Evolutionary conservation across 345 rosid genomes (phyloP).

Genomic region (Sonneratia alba): DNA sequence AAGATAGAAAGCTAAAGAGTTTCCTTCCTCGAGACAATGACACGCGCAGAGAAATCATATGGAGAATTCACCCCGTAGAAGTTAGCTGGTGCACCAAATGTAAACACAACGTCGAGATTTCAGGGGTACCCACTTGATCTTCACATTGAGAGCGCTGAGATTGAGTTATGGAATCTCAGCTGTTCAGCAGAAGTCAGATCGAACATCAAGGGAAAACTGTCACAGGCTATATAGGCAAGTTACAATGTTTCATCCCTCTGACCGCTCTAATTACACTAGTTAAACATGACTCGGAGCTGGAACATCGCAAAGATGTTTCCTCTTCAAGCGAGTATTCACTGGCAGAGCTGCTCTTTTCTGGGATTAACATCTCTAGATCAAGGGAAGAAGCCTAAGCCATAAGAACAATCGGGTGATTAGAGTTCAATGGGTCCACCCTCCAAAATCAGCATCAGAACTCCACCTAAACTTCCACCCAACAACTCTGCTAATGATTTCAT

Average conservation of each 20-base stretch:
- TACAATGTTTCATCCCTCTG: background rate
- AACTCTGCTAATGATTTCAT: background rate
- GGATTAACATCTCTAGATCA: background rate
- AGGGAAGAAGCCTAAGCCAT: background rate
- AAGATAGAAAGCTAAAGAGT: too few species aligned
- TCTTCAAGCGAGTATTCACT: background rate
- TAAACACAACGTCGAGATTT: too few species aligned
- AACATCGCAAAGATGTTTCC: background rate
- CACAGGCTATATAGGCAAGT: too few species aligned
- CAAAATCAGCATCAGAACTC: background rate
- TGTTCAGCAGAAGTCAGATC: too few species aligned
- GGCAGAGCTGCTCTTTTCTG: background rate
- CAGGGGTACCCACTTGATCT: slow-evolving; percentile 3
- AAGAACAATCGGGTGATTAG: background rate
- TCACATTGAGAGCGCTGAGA: too few species aligned
- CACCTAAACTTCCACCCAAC: background rate
- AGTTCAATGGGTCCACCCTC: background rate
- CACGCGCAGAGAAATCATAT: too few species aligned
- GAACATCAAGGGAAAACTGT: too few species aligned
- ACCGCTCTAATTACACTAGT: background rate
- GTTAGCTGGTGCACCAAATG: too few species aligned
- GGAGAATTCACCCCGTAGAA: too few species aligned
- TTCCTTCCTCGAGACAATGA: too few species aligned
- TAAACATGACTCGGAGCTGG: background rate
- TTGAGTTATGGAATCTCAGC: too few species aligned